These are phyloP conservation scores for Hygrocybe coccinea DNA, from an alignment of 768 basidiomycete genomes.

Conservation along the genomic window DNA sequence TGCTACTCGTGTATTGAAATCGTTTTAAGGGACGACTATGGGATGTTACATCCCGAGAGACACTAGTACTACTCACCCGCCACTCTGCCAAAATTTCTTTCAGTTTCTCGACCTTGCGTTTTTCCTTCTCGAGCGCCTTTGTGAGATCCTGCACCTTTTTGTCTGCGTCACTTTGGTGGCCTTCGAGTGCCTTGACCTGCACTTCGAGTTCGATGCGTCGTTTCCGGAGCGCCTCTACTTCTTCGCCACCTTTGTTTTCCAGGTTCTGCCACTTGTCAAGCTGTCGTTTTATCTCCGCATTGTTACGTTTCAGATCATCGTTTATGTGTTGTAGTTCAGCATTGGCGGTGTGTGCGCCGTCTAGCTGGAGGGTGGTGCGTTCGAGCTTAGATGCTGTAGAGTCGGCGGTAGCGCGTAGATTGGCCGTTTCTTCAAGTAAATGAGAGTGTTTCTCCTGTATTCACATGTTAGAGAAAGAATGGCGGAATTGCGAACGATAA, in stretches of 20 bases:
- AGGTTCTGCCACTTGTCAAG: conserved; percentile 64
- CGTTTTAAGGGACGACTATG: conserved; percentile 2
- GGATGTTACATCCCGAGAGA: neutral
- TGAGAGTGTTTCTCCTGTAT: conserved; percentile 34
- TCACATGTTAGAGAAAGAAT: neutral
- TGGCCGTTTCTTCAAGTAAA: conserved; percentile 48
- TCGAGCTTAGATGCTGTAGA: conserved; percentile 50
- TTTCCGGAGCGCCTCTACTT: conserved; percentile 52
- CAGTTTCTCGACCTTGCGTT: conserved; percentile 37
- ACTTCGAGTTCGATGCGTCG: conserved; percentile 54
- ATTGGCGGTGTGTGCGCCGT: conserved; percentile 48
- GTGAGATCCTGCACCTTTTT: conserved; percentile 34
- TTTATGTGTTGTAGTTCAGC: conserved; percentile 52
- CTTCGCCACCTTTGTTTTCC: conserved; percentile 59
- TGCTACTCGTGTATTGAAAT: conserved; percentile 3
- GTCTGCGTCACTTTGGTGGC: conserved; percentile 23
- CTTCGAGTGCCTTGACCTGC: conserved; percentile 45
- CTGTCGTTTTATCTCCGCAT: conserved; percentile 54
- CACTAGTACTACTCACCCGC: conserved; percentile 35
- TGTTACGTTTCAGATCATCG: conserved; percentile 54
- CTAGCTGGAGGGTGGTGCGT: conserved; percentile 53
- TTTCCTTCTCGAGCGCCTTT: conserved; percentile 39
- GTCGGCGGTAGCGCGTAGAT: conserved; percentile 43
- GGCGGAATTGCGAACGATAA: neutral
- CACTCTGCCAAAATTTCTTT: conserved; percentile 41